Percentiles rank a stretch among this genome's conserved stretches.
Evolutionary conservation across 164 flowering plant species (phyloP).

Genomic region (Litsea cubeba): DNA sequence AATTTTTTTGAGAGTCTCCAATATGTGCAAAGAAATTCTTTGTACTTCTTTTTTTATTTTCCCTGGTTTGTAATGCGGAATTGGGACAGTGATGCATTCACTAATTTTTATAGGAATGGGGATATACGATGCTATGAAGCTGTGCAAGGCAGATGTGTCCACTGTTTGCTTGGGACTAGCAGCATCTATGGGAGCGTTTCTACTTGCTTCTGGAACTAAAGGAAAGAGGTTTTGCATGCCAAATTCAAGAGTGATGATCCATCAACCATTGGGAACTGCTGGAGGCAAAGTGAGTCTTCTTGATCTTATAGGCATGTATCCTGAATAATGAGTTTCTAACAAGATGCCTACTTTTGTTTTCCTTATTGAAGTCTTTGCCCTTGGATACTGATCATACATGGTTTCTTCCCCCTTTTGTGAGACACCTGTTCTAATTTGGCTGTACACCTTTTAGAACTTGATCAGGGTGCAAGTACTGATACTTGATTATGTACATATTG

Average conservation of each 20-base stretch:
- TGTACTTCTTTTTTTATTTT: too few relatives aligned
- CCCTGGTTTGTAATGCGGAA: neutral
- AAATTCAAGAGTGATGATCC: conserved; percentile 92
- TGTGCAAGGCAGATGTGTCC: conserved; percentile 93
- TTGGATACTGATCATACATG: neutral
- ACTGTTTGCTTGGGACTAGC: conserved; percentile 92
- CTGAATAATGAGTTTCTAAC: neutral
- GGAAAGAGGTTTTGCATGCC: conserved; percentile 98
- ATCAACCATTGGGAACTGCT: conserved; percentile 73
- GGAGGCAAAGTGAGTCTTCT: conserved; percentile 63
- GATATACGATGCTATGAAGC: conserved; percentile 96
- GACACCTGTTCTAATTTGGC: neutral
- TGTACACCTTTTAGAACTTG: neutral
- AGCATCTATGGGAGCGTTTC: conserved; percentile 96
- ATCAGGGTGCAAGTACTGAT: neutral
- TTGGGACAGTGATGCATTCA: conserved; percentile 3
- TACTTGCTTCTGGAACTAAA: conserved; percentile 88
- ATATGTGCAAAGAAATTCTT: neutral
- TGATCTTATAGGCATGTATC: neutral
- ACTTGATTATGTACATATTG: too few relatives aligned
- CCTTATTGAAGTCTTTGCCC: neutral
- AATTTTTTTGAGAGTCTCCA: too few relatives aligned
- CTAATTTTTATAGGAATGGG: conserved; percentile 72
- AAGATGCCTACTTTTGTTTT: neutral
- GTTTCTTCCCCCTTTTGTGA: neutral